Evolutionary conservation across 1,284 basidiomycete species (phyloP).

Genomic region (Ceratobasidium sp.): DNA sequence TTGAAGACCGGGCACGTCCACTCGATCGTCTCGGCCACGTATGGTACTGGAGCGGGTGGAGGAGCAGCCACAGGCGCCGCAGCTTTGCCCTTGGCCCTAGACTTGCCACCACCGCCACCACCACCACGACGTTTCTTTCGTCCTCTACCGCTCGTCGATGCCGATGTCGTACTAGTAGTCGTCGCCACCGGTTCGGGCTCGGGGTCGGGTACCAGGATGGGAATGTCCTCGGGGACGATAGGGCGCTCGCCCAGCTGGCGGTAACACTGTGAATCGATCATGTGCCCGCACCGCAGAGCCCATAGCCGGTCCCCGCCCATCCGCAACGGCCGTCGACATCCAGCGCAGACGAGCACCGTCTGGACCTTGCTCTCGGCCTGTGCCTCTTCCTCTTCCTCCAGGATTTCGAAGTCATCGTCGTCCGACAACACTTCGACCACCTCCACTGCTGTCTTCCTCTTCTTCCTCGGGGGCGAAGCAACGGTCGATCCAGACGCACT

Average conservation of each 20-base stretch:
- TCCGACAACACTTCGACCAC: slow-evolving; percentile 23
- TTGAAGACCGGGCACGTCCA: slow-evolving; percentile 10
- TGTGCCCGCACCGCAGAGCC: slow-evolving; percentile 34
- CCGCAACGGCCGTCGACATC: slow-evolving; percentile 33
- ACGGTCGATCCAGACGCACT: background rate
- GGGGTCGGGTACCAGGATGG: background rate
- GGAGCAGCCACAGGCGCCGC: background rate
- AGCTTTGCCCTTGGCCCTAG: background rate
- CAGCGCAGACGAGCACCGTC: slow-evolving; percentile 19
- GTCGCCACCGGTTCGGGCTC: background rate
- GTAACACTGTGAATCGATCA: slow-evolving; percentile 41
- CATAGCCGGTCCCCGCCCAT: slow-evolving; percentile 23
- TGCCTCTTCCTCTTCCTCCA: background rate
- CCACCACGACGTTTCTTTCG: background rate
- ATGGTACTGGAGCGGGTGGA: background rate
- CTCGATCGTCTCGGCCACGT: slow-evolving; percentile 10
- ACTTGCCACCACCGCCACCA: background rate
- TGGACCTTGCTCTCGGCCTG: background rate
- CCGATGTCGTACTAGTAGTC: no score
- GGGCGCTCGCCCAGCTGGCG: slow-evolving; percentile 1
- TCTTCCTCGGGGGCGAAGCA: background rate
- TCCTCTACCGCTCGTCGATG: background rate
- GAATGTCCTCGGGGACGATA: background rate
- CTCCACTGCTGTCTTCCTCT: slow-evolving; percentile 13
- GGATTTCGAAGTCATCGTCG: background rate